A percentile compares a stretch with the other conserved stretches of the same genome.
Evolutionary conservation across 108 stramenopile genomes (phyloP).

Genomic region (Cyclotella atomus): DNA sequence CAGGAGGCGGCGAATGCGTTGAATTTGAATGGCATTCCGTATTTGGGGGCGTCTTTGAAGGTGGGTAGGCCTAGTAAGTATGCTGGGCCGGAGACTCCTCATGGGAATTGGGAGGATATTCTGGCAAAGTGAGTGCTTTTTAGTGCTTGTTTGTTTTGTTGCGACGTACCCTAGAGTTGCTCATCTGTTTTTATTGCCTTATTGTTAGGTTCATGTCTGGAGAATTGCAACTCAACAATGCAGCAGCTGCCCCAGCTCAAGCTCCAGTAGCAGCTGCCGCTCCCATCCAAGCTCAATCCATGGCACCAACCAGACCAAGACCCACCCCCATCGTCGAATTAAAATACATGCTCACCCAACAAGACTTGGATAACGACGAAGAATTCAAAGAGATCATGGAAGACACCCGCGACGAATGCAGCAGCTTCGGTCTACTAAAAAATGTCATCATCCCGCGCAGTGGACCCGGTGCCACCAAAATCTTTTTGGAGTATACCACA

Average conservation of each 20-base stretch:
- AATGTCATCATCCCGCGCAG: conserved; percentile 79
- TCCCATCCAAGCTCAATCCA: conserved; percentile 31
- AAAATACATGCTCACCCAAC: conserved; percentile 87
- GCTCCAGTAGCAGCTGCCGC: conserved; percentile 27
- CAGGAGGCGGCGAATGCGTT: conserved; percentile 91
- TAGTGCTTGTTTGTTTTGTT: too few relatives aligned
- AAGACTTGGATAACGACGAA: conserved; percentile 83
- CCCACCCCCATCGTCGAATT: conserved; percentile 85
- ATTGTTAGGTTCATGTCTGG: conserved; percentile 74
- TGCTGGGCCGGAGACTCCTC: conserved; percentile 82
- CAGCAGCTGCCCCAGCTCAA: conserved; percentile 13
- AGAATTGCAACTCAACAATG: conserved; percentile 61
- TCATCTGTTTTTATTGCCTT: neutral
- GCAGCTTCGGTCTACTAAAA: conserved; percentile 85
- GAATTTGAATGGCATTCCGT: conserved; percentile 94
- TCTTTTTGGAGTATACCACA: conserved; percentile 84
- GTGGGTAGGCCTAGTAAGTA: conserved; percentile 93
- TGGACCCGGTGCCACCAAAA: conserved; percentile 81
- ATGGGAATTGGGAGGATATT: conserved; percentile 95
- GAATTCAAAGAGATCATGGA: conserved; percentile 90
- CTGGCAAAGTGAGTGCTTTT: conserved; percentile 72
- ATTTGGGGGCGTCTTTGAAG: conserved; percentile 84
- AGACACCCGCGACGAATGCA: conserved; percentile 94
- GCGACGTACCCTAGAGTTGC: too few relatives aligned
- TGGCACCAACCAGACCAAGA: conserved; percentile 22